Base-by-base conservation (phyloP, 257 asterid species). In the Solanum clarkiae region DNA sequence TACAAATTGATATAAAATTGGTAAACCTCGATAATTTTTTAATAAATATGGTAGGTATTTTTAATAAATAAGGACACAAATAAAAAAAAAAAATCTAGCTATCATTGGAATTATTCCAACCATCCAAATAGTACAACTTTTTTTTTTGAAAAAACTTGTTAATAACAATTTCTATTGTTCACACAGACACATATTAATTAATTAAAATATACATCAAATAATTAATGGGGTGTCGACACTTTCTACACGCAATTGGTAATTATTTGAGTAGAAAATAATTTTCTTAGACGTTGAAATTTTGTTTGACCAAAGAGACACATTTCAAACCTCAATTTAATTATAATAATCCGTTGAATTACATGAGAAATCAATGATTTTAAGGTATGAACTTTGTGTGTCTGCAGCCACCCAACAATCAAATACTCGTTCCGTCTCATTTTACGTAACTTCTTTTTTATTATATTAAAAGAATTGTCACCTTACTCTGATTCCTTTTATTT, bases 241-340 rank as follows among this genome's bases (percentile, higher is more conserved):
- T 87, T 63, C 84, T 45, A 66, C 62, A 87, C 88, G 88, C 69
- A 82, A 81, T 45, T 84, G 62, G 72, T 24, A 84, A 86, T 86
- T 81, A 83, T 86, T 62, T 86, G 80, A 65, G 87, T 20, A 75
- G 85, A 56, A 80, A 49, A 54, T 60, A 80, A 69, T 20, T 51
- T n/a, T 44, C 40, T 10, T 24, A 16, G 24, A 75, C 17, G 42
- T 40, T 24, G 24, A 80, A 69, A 56, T 18, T 22, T 10, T 40
- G 36, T 29, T 81, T 84, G 87, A 87, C 87, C 82, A 53, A 20
- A 14, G n/a, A n/a, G 54, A 84, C 59, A 87, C 14, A 72, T 18
- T 74, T 77, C 84, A 84, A 81, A 49, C 77, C 74, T 44, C 84
- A 80, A 70, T 80, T 36, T 36, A 36, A 86, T 29, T 24, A 26